phyloP scores from a whole-genome alignment of 345 rosid species.

The Lepidium aucheri region DNA sequence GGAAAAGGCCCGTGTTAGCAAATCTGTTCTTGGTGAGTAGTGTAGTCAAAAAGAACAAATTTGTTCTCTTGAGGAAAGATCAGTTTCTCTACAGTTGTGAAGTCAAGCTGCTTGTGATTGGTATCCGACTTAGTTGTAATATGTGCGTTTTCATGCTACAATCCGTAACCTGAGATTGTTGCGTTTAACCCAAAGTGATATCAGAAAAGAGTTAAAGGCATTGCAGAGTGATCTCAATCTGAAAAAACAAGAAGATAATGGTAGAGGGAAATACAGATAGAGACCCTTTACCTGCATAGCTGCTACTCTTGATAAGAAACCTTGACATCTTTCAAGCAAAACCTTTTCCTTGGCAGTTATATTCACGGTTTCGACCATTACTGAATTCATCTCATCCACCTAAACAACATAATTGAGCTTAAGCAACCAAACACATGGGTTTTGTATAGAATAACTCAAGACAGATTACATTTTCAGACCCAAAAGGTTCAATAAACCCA shows the following conservation, averaged over 20 bases:
- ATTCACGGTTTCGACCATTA: conserved; percentile 57
- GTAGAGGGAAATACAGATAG: not conserved
- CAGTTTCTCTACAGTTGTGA: conserved; percentile 64
- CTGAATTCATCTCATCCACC: conserved; percentile 76
- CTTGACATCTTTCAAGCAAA: conserved; percentile 71
- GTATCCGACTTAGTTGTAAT: conserved; percentile 58
- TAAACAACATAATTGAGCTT: conserved; percentile 8
- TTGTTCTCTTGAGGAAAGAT: conserved; percentile 31
- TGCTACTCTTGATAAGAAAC: conserved; percentile 57
- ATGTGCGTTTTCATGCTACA: conserved; percentile 94
- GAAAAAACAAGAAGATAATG: not conserved
- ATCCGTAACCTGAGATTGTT: conserved; percentile 56
- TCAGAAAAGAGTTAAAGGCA: not conserved
- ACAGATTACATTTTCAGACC: not conserved
- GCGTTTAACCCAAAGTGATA: not conserved
- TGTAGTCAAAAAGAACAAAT: conserved; percentile 42
- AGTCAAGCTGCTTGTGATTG: conserved; percentile 60
- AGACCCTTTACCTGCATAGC: conserved; percentile 64
- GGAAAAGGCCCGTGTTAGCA: conserved; percentile 19
- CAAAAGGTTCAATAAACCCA: not conserved
- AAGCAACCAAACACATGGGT: not conserved
- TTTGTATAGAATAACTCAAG: not conserved
- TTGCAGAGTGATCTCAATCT: not conserved
- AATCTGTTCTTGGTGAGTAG: conserved; percentile 52
- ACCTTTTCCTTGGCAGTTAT: conserved; percentile 65